phyloP scores from a whole-genome alignment of 768 basidiomycete genomes.

The Clathrus columnatus region DNA sequence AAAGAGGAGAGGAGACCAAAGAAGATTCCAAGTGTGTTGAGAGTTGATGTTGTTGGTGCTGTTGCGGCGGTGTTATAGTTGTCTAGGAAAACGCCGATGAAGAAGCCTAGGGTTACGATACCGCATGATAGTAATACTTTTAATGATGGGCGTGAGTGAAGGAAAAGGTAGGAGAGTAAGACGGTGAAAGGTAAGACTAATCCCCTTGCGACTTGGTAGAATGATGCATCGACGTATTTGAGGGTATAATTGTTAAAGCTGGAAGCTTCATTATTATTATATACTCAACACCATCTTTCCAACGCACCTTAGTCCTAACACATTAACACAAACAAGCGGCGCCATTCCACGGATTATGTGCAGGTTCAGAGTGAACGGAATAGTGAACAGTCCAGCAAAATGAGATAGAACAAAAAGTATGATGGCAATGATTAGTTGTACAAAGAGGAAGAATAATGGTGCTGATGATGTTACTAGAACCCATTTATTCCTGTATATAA shows the following conservation, averaged over 20 bases:
- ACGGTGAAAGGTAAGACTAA: conserved; percentile 93
- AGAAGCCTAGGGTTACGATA: conserved; percentile 87
- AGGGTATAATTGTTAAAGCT: conserved; percentile 87
- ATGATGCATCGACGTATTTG: conserved; percentile 90
- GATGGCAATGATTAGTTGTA: conserved; percentile 74
- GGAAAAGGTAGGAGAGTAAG: conserved; percentile 69
- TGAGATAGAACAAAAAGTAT: conserved; percentile 62
- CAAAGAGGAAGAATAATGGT: conserved; percentile 82
- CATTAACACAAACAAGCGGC: conserved; percentile 68
- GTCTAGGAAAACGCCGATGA: conserved; percentile 80
- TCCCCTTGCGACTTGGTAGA: conserved; percentile 93
- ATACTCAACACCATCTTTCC: neutral
- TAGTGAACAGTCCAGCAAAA: conserved; percentile 52
- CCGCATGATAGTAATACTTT: conserved; percentile 67
- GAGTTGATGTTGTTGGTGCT: conserved; percentile 7
- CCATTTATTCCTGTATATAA: conserved; percentile 71
- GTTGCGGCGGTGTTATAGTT: conserved; percentile 23
- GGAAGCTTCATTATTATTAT: conserved; percentile 3
- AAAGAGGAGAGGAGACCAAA: conserved; percentile 81
- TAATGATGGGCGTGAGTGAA: conserved; percentile 67
- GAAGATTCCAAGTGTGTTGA: conserved; percentile 38
- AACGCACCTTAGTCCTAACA: conserved; percentile 70
- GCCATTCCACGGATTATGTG: conserved; percentile 61
- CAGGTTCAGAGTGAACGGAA: conserved; percentile 57
- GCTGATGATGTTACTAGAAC: conserved; percentile 65